These are phyloP conservation scores for Ogataea salicorniae DNA, from an alignment of 805 yeast species.

Conservation along the genomic window DNA sequence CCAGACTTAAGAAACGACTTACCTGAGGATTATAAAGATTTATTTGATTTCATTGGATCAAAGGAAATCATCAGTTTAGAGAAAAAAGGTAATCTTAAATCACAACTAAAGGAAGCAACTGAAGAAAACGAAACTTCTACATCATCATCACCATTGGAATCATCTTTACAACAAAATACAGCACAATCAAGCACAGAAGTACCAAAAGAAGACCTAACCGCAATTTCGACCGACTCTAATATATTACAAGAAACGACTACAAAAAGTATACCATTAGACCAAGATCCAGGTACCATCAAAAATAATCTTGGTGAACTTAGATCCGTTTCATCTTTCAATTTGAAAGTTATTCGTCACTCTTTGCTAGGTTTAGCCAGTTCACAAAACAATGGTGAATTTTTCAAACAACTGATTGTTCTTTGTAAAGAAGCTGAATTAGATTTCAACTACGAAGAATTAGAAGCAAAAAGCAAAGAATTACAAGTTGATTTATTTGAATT, in stretches of 20 bases:
- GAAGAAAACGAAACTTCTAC: neutral
- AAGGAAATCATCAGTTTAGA: neutral
- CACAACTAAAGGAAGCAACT: neutral
- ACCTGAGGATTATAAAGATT: conserved; percentile 21
- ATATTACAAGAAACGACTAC: neutral
- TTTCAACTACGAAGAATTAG: conserved; percentile 13
- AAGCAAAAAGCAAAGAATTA: conserved; percentile 19
- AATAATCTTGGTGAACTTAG: conserved; percentile 50
- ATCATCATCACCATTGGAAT: no score
- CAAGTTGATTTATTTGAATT: conserved; percentile 57
- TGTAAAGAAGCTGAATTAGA: conserved; percentile 19
- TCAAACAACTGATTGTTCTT: conserved; percentile 15
- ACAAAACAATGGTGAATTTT: conserved; percentile 22
- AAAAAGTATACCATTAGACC: neutral
- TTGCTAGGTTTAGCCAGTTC: conserved; percentile 44
- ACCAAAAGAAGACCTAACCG: neutral
- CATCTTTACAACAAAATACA: no score
- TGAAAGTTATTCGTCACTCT: conserved; percentile 74
- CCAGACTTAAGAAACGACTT: conserved; percentile 21
- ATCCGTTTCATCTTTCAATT: conserved; percentile 72
- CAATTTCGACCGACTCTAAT: neutral
- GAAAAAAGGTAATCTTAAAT: neutral
- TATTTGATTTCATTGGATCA: conserved; percentile 12
- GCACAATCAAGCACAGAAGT: no score
- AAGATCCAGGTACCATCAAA: conserved; percentile 37